Conservation (phyloP, 108 stramenopile species). For the Parmales sp. region DNA sequence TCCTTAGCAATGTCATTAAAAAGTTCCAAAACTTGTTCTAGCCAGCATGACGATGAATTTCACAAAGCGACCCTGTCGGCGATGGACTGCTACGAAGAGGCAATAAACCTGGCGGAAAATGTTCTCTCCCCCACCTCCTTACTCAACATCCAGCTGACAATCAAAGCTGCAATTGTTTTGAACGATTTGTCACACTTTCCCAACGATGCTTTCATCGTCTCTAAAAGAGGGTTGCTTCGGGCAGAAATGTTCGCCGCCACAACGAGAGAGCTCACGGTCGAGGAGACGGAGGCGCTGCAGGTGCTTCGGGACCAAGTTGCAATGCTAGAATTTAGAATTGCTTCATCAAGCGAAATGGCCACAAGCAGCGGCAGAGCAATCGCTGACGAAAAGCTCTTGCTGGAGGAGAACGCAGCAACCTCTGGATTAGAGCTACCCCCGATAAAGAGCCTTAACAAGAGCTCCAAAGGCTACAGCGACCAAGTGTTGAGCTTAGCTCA, state of each 20-base stretch:
- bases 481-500: neutral
- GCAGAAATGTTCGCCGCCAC: neutral
- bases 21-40: too few species aligned
- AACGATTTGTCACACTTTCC: neutral
- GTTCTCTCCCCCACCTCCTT: neutral
- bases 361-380: neutral
- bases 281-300: neutral
- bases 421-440: neutral
- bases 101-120: neutral
- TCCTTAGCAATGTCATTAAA: too few species aligned
- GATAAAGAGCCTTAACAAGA: neutral
- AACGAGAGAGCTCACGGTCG: neutral
- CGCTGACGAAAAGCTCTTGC: neutral
- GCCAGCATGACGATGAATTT: too few species aligned
- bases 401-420: slow-evolving; percentile 1
- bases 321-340: neutral
- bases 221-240: neutral
- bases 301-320: neutral
- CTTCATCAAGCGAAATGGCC: neutral
- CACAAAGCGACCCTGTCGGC: too few species aligned
- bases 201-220: neutral
- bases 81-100: slow-evolving; percentile 9
- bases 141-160: neutral
- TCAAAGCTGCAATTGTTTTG: neutral
- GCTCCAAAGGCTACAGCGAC: neutral